A percentile compares a stretch with the other conserved stretches of the same genome.
These are phyloP conservation scores for Bryoerythrophyllum caledonicum DNA, from an alignment of 225 moss, liverwort and hornwort genomes.

Conservation along the genomic window DNA sequence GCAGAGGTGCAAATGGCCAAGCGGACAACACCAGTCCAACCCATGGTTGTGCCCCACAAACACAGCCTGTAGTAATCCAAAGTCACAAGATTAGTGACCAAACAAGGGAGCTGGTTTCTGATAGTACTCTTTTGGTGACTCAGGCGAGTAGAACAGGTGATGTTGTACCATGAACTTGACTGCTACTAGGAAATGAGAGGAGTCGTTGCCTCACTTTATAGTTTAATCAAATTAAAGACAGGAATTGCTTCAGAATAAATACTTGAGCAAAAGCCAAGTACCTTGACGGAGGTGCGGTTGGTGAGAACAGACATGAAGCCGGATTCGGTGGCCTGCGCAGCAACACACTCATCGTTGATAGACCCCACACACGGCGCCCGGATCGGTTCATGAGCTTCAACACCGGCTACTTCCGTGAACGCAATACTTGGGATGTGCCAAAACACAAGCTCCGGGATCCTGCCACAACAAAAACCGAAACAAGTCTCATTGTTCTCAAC, in stretches of 20 bases:
- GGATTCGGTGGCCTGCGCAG: constrained; percentile 60
- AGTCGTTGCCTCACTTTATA: too few species aligned
- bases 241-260: not conserved
- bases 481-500: too few species aligned
- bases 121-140: too few species aligned
- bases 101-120: too few species aligned
- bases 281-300: constrained; percentile 70
- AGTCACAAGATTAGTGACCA: too few species aligned
- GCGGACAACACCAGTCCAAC: constrained; percentile 89
- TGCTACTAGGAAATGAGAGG: too few species aligned
- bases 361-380: constrained; percentile 70
- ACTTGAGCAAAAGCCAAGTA: constrained; percentile 11
- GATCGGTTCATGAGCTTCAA: constrained; percentile 43
- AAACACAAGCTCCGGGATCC: constrained; percentile 82
- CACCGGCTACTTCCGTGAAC: constrained; percentile 31
- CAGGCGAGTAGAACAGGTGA: too few species aligned
- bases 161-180: too few species aligned
- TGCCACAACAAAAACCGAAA: constrained; percentile 21
- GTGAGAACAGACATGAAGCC: constrained; percentile 61
- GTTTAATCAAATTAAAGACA: too few species aligned
- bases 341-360: constrained; percentile 70
- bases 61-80: constrained; percentile 47
- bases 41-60: constrained; percentile 94
- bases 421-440: constrained; percentile 70
- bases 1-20: constrained; percentile 57